phyloP scores from a whole-genome alignment of 495 filamentous ascomycete species.

The Trichocladium uniseriatum region DNA sequence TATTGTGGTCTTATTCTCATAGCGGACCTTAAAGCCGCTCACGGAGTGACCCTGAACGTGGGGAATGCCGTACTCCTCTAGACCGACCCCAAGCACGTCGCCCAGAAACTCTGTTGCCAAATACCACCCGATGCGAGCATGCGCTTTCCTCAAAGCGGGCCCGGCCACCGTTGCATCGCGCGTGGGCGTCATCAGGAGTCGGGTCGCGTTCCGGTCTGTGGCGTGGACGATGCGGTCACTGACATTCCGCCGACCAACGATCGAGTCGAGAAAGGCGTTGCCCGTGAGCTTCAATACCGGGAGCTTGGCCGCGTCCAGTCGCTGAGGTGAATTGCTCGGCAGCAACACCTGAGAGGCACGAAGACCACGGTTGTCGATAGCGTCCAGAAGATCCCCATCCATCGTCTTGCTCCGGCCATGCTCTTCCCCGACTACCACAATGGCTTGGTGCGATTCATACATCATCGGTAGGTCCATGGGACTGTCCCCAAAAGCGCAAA shows the following conservation, averaged over 20 bases:
- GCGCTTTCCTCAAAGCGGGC: conserved; percentile 41
- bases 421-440: conserved; percentile 50
- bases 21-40: conserved; percentile 41
- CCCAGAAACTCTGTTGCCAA: conserved; percentile 43
- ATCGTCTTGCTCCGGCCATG: conserved; percentile 46
- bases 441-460: conserved; percentile 41
- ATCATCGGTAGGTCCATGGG: conserved; percentile 54
- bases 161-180: conserved; percentile 43
- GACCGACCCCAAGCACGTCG: conserved; percentile 40
- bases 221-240: conserved; percentile 31
- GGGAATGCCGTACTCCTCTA: conserved; percentile 42
- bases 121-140: conserved; percentile 45
- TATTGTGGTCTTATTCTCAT: conserved; percentile 47
- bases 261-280: conserved; percentile 28
- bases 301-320: conserved; percentile 39
- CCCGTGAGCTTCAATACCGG: conserved; percentile 35
- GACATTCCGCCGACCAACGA: conserved; percentile 20
- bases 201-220: conserved; percentile 37
- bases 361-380: conserved; percentile 37
- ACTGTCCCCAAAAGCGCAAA: conserved; percentile 58
- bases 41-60: conserved; percentile 47
- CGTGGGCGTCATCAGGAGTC: conserved; percentile 50
- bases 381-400: conserved; percentile 38
- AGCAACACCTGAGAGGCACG: conserved; percentile 41
- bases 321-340: conserved; percentile 28